Evolutionary conservation across 2,329 filamentous ascomycete species (phyloP).

Genomic region (Trichocomaceae sp.): DNA sequence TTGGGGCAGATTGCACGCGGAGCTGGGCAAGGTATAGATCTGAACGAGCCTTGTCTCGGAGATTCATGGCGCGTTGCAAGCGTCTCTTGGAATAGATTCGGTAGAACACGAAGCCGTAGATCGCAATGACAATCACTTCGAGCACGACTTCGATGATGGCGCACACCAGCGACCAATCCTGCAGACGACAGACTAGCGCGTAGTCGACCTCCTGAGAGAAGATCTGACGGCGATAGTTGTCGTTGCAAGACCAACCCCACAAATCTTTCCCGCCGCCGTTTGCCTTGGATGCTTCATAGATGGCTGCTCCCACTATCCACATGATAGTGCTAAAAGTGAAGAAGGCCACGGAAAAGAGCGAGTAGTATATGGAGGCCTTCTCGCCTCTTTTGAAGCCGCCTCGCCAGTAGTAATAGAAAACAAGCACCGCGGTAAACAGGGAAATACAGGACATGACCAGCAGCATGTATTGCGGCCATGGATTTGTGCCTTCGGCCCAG

Average conservation of each 20-base stretch:
- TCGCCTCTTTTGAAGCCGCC: slow-evolving; percentile 84
- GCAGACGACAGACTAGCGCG: slow-evolving; percentile 77
- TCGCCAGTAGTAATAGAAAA: slow-evolving; percentile 81
- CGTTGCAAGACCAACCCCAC: slow-evolving; percentile 96
- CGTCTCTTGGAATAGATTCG: slow-evolving; percentile 94
- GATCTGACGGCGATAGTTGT: slow-evolving; percentile 72
- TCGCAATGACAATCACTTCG: slow-evolving; percentile 80
- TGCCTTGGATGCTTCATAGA: slow-evolving; percentile 72
- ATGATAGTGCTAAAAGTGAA: slow-evolving; percentile 90
- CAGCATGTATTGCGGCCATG: slow-evolving; percentile 85
- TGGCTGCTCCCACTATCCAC: slow-evolving; percentile 79
- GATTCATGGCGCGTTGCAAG: slow-evolving; percentile 93
- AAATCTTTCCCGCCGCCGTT: slow-evolving; percentile 75
- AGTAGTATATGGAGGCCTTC: slow-evolving; percentile 93
- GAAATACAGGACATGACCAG: slow-evolving; percentile 74
- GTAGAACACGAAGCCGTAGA: slow-evolving; percentile 95
- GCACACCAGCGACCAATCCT: slow-evolving; percentile 91
- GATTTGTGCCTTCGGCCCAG: slow-evolving; percentile 72
- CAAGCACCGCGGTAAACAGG: slow-evolving; percentile 66
- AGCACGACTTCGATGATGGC: slow-evolving; percentile 95
- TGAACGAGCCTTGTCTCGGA: slow-evolving; percentile 85
- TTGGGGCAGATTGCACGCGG: slow-evolving; percentile 79
- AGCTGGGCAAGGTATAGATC: slow-evolving; percentile 90
- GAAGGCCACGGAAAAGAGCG: slow-evolving; percentile 84
- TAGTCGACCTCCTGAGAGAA: slow-evolving; percentile 81